These are phyloP conservation scores for Aureobasidium sp. DNA, from an alignment of 2,329 filamentous ascomycete genomes.

Conservation along the genomic window DNA sequence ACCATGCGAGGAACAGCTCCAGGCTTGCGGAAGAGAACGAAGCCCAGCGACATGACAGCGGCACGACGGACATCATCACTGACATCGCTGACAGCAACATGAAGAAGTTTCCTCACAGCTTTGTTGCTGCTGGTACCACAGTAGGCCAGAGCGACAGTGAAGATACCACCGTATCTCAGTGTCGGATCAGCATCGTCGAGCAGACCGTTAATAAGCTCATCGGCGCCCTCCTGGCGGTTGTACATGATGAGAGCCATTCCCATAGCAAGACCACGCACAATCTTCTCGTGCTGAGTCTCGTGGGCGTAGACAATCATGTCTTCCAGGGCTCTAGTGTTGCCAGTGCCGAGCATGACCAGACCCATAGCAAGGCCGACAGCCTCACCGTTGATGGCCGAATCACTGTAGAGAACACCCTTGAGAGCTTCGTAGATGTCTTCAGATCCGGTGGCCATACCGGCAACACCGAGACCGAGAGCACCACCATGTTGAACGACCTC, in stretches of 20 bases:
- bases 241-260: slow-evolving; percentile 99
- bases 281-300: slow-evolving; percentile 98
- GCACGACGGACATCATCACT: slow-evolving; percentile 95
- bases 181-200: slow-evolving; percentile 90
- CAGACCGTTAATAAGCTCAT: slow-evolving; percentile 88
- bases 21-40: slow-evolving; percentile 97
- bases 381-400: slow-evolving; percentile 94
- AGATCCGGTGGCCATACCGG: slow-evolving; percentile 93
- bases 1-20: slow-evolving; percentile 98
- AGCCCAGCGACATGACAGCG: slow-evolving; percentile 94
- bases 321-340: slow-evolving; percentile 84
- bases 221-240: slow-evolving; percentile 85
- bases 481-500: slow-evolving; percentile 97
- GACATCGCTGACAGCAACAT: slow-evolving; percentile 95
- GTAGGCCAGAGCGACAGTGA: slow-evolving; percentile 97
- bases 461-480: slow-evolving; percentile 88
- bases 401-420: slow-evolving; percentile 79
- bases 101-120: slow-evolving; percentile 89
- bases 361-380: slow-evolving; percentile 95
- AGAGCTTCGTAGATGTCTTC: slow-evolving; percentile 87
- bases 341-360: slow-evolving; percentile 96
- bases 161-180: slow-evolving; percentile 91
- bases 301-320: slow-evolving; percentile 98
- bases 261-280: slow-evolving; percentile 87
- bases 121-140: slow-evolving; percentile 98